Percentiles rank a stretch among this genome's conserved stretches.
phyloP scores from a whole-genome alignment of 2,329 filamentous ascomycete genomes.

The Cladosporium sp. region DNA sequence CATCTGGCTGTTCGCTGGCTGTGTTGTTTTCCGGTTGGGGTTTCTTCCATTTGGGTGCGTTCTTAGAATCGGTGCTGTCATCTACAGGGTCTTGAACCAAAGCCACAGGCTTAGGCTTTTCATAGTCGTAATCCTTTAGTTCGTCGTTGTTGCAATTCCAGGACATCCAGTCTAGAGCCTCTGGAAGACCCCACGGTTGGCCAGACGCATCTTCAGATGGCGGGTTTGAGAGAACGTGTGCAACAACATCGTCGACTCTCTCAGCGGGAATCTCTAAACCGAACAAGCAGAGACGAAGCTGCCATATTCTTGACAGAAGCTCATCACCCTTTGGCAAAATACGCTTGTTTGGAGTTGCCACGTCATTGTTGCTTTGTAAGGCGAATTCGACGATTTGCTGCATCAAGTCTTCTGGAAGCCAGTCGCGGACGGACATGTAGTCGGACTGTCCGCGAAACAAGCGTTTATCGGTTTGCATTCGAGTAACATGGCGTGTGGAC shows the following conservation, averaged over 20 bases:
- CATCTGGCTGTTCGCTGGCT: constrained; percentile 2
- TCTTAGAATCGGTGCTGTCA: constrained; percentile 5
- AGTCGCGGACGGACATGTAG: constrained; percentile 65
- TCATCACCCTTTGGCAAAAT: constrained; percentile 65
- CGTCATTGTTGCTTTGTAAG: constrained; percentile 32
- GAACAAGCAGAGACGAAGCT: constrained; percentile 66
- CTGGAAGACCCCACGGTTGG: constrained; percentile 77
- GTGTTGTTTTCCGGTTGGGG: background rate
- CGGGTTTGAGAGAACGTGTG: constrained; percentile 58
- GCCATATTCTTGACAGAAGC: constrained; percentile 75
- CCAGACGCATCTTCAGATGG: constrained; percentile 51
- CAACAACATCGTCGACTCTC: constrained; percentile 60
- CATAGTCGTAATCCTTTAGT: constrained; percentile 30
- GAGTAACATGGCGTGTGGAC: constrained; percentile 67
- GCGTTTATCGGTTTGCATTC: constrained; percentile 79
- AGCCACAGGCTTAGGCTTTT: constrained; percentile 21
- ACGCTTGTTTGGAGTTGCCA: constrained; percentile 46
- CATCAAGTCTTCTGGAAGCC: constrained; percentile 75
- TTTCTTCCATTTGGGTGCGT: constrained; percentile 8
- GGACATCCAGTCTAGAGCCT: constrained; percentile 87
- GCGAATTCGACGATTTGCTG: constrained; percentile 73
- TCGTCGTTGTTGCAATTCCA: constrained; percentile 55
- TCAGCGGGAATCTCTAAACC: constrained; percentile 63
- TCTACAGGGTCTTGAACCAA: constrained; percentile 5
- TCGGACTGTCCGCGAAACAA: constrained; percentile 76